A percentile compares a stretch with the other conserved stretches of the same genome.
phyloP scores from a whole-genome alignment of 306 rosid species.

The Lotus japonicus region DNA sequence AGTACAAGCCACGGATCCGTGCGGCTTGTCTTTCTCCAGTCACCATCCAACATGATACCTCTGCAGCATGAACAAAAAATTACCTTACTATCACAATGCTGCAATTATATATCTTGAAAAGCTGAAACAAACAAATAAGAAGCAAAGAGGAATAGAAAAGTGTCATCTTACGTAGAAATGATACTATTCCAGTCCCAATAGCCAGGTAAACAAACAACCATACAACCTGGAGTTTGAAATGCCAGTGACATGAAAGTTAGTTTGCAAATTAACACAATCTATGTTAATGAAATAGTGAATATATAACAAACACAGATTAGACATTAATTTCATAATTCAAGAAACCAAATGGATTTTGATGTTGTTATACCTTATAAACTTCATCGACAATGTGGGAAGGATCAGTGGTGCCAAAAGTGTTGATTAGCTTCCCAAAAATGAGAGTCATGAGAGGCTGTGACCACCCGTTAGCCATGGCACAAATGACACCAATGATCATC shows the following conservation, averaged over 20 bases:
- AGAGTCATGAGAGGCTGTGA: conserved; percentile 69
- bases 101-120: neutral
- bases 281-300: too few relatives aligned
- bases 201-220: conserved; percentile 55
- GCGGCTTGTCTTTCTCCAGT: conserved; percentile 86
- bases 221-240: conserved; percentile 41
- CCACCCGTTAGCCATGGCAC: conserved; percentile 44
- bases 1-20: conserved; percentile 62
- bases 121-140: neutral
- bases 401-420: conserved; percentile 45
- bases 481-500: conserved; percentile 52
- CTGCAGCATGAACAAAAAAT: conserved; percentile 26
- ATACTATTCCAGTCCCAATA: conserved; percentile 45
- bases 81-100: neutral
- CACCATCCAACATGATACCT: conserved; percentile 87
- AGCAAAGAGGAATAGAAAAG: neutral
- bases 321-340: too few relatives aligned
- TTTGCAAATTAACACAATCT: too few relatives aligned
- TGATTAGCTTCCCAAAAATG: conserved; percentile 49
- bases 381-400: conserved; percentile 16
- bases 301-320: too few relatives aligned
- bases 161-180: conserved; percentile 66
- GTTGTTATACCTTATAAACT: conserved; percentile 46
- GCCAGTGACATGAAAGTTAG: neutral
- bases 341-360: too few relatives aligned